A percentile compares a stretch with the other conserved stretches of the same genome.
These are phyloP conservation scores for Aspergillus brunneoviolaceus DNA, from an alignment of 2,329 filamentous ascomycete genomes.

Conservation along the genomic window DNA sequence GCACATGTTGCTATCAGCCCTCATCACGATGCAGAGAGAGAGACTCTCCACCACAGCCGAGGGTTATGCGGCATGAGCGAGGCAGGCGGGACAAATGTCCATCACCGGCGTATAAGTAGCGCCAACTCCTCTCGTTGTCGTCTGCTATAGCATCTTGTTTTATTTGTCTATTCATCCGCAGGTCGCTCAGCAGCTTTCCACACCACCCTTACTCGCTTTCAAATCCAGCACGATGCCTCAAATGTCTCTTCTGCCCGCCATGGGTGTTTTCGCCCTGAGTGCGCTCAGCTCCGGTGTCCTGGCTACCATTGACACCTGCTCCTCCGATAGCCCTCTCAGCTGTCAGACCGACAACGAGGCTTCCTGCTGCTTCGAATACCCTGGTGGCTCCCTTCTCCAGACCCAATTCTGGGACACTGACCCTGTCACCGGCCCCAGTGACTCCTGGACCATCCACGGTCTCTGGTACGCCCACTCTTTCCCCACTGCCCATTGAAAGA, in stretches of 20 bases:
- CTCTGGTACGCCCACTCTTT: conserved; percentile 45
- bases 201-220: not conserved
- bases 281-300: conserved; percentile 22
- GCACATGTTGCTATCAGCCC: conserved; percentile 28
- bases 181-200: not conserved
- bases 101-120: conserved; percentile 2
- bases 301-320: conserved; percentile 30
- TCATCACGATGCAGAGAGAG: conserved; percentile 5
- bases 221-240: not conserved
- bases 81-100: not conserved
- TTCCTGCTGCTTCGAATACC: conserved; percentile 60
- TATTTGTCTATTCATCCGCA: not conserved
- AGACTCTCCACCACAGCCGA: not conserved
- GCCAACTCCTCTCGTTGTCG: not conserved
- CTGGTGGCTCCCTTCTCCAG: conserved; percentile 57
- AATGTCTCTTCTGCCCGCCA: conserved; percentile 22
- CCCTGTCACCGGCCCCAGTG: conserved; percentile 53
- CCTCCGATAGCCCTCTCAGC: conserved; percentile 48
- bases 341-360: conserved; percentile 53
- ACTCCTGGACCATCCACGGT: conserved; percentile 61
- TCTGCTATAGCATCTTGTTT: not conserved
- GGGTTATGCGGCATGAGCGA: not conserved
- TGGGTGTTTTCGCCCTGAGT: conserved; percentile 27
- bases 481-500: too few relatives aligned
- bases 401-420: conserved; percentile 63